Conservation (phyloP, 345 rosid genomes). For the Eucalyptus cloeziana region DNA sequence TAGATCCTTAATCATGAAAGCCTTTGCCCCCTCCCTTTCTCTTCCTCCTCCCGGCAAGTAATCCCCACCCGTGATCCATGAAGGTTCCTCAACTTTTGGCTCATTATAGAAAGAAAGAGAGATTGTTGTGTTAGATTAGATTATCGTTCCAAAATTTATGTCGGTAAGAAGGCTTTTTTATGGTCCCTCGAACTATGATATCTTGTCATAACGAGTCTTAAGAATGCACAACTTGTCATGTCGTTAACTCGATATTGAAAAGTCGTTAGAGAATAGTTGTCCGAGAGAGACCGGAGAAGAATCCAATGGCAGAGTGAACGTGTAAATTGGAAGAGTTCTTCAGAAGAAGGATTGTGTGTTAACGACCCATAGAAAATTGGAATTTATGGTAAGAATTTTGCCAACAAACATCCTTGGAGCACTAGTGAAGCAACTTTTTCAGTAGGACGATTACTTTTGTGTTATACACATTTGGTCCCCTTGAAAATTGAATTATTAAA, state of each 20-base stretch:
- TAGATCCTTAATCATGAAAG: neutral
- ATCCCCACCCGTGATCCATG: neutral
- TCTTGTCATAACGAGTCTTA: neutral
- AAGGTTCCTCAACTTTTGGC: neutral
- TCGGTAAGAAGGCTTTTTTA: neutral
- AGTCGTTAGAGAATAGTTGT: neutral
- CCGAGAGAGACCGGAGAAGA: neutral
- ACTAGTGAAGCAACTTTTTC: neutral
- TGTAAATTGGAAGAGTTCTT: neutral
- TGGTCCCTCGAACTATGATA: neutral
- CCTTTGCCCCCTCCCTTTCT: neutral
- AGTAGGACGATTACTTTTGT: neutral
- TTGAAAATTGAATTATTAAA: neutral
- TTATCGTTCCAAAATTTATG: neutral
- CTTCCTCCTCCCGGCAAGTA: neutral
- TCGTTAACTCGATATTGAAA: neutral
- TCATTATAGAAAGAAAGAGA: neutral
- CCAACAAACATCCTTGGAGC: fast-evolving
- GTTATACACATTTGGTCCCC: neutral
- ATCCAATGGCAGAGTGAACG: neutral
- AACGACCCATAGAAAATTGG: neutral
- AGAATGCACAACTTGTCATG: neutral
- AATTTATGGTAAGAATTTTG: neutral
- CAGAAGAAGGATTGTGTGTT: neutral
- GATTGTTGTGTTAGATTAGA: neutral